Evolutionary conservation across 208 protist genomes (phyloP), one percentile per base, ranked within the genome.

Genomic region (Acanthamoeba divionensis): DNA sequence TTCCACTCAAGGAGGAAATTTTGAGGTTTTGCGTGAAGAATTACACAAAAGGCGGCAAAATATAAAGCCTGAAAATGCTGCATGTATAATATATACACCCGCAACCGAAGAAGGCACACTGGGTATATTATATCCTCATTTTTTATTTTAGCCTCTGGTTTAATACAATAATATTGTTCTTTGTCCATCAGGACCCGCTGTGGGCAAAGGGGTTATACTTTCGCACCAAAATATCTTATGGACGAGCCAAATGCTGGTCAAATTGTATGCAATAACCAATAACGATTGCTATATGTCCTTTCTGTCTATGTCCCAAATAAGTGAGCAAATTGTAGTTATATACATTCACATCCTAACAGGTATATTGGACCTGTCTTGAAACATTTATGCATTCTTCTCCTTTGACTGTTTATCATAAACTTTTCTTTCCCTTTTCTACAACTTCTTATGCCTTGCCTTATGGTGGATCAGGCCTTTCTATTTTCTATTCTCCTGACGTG

Each of bases 201-300:
- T 21, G 52, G 50, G 75, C 54, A 85, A 85, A 33, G 50, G 50
- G 36, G 75, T 85, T 15, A 41, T 85, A 18, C 54, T 85, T 13
- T 66, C 75, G 15, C 75, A 85, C 75, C 6, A 7, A 24, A 65
- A 33, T 21, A 3, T 85, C 45, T 41, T 66, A 24, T 85, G 75
- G 75, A 85, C 75, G 2, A 55, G 52, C 24, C 15, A 55, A 0
- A 29, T 31, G n/a, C 21, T 85, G 50, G 75, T 55, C 7, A 21
- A 65, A 8, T 29, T 55, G 31, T 33, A 66, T 6, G 9, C 26
- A 1, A 7, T 85, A 29, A 65, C 45, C 7, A 55, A 1, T 38
- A 38, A 65, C 50, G 75, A 85, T 33, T 85, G 48, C 52, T 85
- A 85, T 38, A 38, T 85, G 52, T 62, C 75, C 9, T 85, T 85